Base-by-base conservation (phyloP, 257 asterid species). In the Thymus quinquecostatus region DNA sequence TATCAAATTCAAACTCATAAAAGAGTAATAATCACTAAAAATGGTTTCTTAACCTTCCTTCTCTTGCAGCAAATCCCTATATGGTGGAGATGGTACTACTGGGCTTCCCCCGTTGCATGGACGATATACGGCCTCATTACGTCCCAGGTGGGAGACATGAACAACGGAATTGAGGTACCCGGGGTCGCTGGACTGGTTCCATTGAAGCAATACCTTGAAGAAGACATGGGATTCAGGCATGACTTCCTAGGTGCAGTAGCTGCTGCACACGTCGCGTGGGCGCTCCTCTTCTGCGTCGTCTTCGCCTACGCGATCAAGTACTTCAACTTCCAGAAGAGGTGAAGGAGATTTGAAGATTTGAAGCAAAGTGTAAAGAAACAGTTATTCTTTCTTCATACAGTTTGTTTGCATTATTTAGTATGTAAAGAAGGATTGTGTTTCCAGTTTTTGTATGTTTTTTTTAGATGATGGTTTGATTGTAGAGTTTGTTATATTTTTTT, bases 41-140 rank as follows among this genome's bases (percentile, higher is more conserved):
- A 34, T 40, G 51, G 13, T 48, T 13, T n/a, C 8, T 2, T 69
- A 38, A 55, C 33, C 0, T 41, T 34, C 8, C 3, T 38, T 21
- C 2, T 54, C 6, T 27, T 8, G 40, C 84, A 91, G 97, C 82
- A 86, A 79, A 89, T 91, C 69, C 97, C 96, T 0, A 79, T 86
- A 78, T 91, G 97, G 97, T 91, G 96, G 96, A 86, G 97, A 71
- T 91, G 96, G 96, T 91, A 86, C 66, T 91, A 91, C 73, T 91
- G 97, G 96, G 89, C 80, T 9, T 91, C 97, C 40, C 97, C 97
- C 0, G 92, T 86, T 44, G 86, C 97, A 3, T 89, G 95, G 97
- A 89, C 96, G n/a, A 78, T 91, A 78, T 91, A 91, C 44, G 97
- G 97, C 43, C 86, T 91, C 4, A 66, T 91, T 62, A 83, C 95